Evolutionary conservation across 2,329 filamentous ascomycete species (phyloP), one percentile per base, ranked within the genome.

Genomic region (Ophiostoma perfectum): DNA sequence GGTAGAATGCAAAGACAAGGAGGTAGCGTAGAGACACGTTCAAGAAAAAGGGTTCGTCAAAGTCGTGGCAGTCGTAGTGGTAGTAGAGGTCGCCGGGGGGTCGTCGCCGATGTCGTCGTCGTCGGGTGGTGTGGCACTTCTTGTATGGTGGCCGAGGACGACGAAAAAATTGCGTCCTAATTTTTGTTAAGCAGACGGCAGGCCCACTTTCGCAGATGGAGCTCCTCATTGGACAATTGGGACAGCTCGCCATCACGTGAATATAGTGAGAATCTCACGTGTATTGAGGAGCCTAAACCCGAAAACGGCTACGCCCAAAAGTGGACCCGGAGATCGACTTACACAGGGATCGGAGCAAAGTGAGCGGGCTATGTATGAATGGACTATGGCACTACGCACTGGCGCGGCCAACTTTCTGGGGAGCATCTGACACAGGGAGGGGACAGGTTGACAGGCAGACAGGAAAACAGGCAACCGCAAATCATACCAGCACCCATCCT

Each of bases 111-210:
- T 63, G 60, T 44, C 39, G 60, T 63, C 60, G 60, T 42, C 60
- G 60, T 16, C 60, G 38, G 16, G 39, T 41, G 14, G 38, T 63
- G 38, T 14, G 49, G 49, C 36, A 14, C 27, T 39, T 18, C 6
- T 60, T 38, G 36, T 39, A 39, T 18, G 49, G 49, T 55, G 49
- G 49, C 55, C 27, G 55, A 60, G n/a, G 55, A 42, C 36, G 38
- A 63, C 58, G 58, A 63, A 63, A 63, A 63, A 63, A 63, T 63
- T 63, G 60, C 60, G 60, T 42, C 60, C 16, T 42, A 42, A 42
- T 39, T 42, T 38, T 63, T 41, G 60, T 41, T 42, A 63, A 42
- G 39, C 60, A 41, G n/a, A 63, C 60, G 5, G 55, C 18, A 16
- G 44, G 27, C 36, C 36, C 44, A 36, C 42, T 45, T 39, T 36